Percentiles rank a stretch among this genome's conserved stretches.
These are phyloP conservation scores for Tylopilus sp. DNA, from an alignment of 1,284 basidiomycete species.

Conservation along the genomic window DNA sequence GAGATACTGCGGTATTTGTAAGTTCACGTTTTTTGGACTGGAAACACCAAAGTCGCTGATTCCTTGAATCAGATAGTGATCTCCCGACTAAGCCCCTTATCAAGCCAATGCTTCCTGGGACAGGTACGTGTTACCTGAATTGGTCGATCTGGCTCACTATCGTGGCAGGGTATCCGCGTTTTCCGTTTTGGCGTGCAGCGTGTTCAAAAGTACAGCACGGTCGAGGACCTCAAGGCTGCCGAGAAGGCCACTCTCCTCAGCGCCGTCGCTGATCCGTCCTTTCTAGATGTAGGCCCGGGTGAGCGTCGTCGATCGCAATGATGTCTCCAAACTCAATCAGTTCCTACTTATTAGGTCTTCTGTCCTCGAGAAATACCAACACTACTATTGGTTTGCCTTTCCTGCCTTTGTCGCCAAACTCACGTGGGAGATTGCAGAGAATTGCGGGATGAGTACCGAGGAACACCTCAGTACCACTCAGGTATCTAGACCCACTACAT, in stretches of 20 bases:
- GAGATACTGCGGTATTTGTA: constrained; percentile 98
- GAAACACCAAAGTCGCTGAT: constrained; percentile 94
- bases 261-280: constrained; percentile 51
- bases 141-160: constrained; percentile 20
- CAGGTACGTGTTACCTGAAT: constrained; percentile 48
- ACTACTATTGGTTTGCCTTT: constrained; percentile 98
- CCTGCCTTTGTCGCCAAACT: constrained; percentile 92
- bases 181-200: constrained; percentile 64
- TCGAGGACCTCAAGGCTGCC: constrained; percentile 93
- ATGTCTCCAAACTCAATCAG: constrained; percentile 69
- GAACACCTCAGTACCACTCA: constrained; percentile 44
- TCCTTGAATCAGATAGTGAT: too few relatives aligned
- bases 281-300: constrained; percentile 78
- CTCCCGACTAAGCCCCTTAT: constrained; percentile 95
- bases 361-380: constrained; percentile 98
- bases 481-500: constrained; percentile 14
- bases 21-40: constrained; percentile 98
- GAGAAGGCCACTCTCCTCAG: constrained; percentile 92
- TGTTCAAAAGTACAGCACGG: constrained; percentile 96
- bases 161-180: constrained; percentile 51
- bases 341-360: constrained; percentile 95
- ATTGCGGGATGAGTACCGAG: constrained; percentile 64
- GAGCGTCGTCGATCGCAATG: constrained; percentile 60
- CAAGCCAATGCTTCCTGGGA: constrained; percentile 98
- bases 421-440: constrained; percentile 81